Evolutionary conservation across 1,139 yeast genomes (phyloP), one percentile per base, ranked within the genome.

Genomic region (Taiozyma sp.): DNA sequence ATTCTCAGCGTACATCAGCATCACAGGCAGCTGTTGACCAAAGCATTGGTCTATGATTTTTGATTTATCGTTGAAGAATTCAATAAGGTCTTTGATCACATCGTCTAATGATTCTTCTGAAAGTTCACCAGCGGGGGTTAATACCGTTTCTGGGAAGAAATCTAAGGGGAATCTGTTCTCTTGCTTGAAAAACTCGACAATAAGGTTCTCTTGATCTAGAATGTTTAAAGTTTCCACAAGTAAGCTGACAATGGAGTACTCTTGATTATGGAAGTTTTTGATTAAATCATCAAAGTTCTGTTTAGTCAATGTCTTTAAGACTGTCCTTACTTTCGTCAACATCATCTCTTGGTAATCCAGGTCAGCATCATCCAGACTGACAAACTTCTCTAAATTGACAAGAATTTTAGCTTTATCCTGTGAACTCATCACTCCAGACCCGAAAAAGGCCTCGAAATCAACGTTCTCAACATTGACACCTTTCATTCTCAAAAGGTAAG

Each of bases 221-320:
- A 73, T 32, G 61, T 79, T 56, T 59, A 76, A 53, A 54, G 75
- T 60, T 56, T 66, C 53, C 56, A 71, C 61, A 63, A 69, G 73
- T 48, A 66, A 65, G 39, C 71, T 73, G 48, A 65, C 75, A 34
- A 59, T 72, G 19, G 60, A 61, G 53, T 62, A 76, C 49, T 87
- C 83, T 49, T 76, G 72, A 3, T 74, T 67, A 48, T 79, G 83
- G 58, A 80, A 79, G 57, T 77, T 81, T 40, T 75, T 70, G 51
- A 87, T 95, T 57, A 91, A 75, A 59, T 90, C 96, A 23, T 57
- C 58, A 44, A 61, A 61, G 30, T 55, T 49, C n/a, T 12, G 6
- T 38, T 54, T 56, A 0, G 62, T 57, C 45, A 51, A 62, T 4
- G 12, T 32, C 13, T 47, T 54, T 7, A 55, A 30, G 27, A 61